These are phyloP conservation scores for Trichosporon asahii DNA, from an alignment of 1,284 basidiomycete species.

Conservation along the genomic window DNA sequence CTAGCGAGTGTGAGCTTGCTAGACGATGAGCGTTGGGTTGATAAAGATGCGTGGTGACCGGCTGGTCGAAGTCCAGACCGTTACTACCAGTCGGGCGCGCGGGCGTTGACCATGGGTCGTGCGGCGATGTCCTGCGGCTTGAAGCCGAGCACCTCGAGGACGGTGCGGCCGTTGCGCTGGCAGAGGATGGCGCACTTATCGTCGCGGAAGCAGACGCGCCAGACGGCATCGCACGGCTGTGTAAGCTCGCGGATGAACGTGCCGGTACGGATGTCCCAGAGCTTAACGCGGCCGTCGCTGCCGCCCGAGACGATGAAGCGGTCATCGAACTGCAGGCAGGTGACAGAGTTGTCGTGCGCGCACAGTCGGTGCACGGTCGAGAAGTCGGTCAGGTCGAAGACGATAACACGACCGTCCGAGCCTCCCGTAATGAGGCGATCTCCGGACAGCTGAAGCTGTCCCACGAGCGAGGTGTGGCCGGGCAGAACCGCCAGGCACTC, in stretches of 20 bases:
- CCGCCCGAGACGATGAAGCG: slow-evolving; percentile 65
- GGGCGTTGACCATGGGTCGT: slow-evolving; percentile 9
- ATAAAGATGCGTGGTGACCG: no score
- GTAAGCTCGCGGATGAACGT: slow-evolving; percentile 70
- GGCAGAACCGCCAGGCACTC: slow-evolving; percentile 80
- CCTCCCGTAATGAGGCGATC: slow-evolving; percentile 81
- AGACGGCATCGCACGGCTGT: slow-evolving; percentile 74
- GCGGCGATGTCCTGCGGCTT: slow-evolving; percentile 38
- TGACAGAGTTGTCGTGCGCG: slow-evolving; percentile 88
- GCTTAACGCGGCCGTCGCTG: slow-evolving; percentile 84
- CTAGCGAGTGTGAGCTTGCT: neutral
- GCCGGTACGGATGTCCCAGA: slow-evolving; percentile 75
- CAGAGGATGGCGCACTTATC: slow-evolving; percentile 80
- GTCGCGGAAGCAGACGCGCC: slow-evolving; percentile 76
- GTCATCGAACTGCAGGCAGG: slow-evolving; percentile 82
- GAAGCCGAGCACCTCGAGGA: slow-evolving; percentile 69
- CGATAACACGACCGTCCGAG: slow-evolving; percentile 89
- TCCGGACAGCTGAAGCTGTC: slow-evolving; percentile 79
- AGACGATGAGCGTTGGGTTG: neutral
- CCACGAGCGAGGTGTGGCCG: slow-evolving; percentile 91
- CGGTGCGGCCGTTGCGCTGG: slow-evolving; percentile 75
- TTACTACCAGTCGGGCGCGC: slow-evolving; percentile 22
- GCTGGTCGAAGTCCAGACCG: neutral
- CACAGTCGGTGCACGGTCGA: slow-evolving; percentile 52
- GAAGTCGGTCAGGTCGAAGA: slow-evolving; percentile 68